phyloP scores from a whole-genome alignment of 73 alveolate species.

The Uronychia setigera region DNA sequence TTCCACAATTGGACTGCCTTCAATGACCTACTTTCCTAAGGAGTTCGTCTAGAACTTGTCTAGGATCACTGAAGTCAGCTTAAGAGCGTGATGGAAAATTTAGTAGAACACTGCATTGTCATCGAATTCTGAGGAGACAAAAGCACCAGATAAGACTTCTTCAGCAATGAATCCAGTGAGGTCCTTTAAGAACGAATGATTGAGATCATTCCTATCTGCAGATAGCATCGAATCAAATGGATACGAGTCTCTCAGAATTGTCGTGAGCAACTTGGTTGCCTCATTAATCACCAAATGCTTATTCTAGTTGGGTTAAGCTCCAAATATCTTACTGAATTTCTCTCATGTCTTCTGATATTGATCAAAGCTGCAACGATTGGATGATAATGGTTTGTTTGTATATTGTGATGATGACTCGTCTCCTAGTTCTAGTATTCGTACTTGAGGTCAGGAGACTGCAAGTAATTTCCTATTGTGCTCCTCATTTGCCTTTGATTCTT shows the following conservation, averaged over 20 bases:
- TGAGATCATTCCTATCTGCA: neutral
- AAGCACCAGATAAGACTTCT: neutral
- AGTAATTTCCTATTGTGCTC: too few species aligned
- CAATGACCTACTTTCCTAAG: neutral
- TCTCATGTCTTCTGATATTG: neutral
- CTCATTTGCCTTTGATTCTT: neutral
- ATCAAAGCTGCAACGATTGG: neutral
- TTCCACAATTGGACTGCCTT: neutral
- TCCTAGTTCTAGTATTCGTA: too few species aligned
- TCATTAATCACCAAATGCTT: neutral
- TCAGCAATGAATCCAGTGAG: neutral
- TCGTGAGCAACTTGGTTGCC: neutral
- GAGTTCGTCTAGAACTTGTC: neutral
- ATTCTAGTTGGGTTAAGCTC: neutral
- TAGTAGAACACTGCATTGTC: neutral
- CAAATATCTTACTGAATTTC: neutral
- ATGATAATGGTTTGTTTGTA: neutral
- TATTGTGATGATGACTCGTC: too few species aligned
- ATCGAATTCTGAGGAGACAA: neutral
- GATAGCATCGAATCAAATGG: neutral
- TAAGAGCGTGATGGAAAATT: neutral
- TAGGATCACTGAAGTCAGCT: neutral
- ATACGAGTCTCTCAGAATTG: neutral
- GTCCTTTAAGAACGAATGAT: neutral
- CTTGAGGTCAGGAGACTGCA: too few species aligned